These are phyloP conservation scores for Apiospora phragmitis DNA, from an alignment of 2,329 filamentous ascomycete species.

Conservation along the genomic window DNA sequence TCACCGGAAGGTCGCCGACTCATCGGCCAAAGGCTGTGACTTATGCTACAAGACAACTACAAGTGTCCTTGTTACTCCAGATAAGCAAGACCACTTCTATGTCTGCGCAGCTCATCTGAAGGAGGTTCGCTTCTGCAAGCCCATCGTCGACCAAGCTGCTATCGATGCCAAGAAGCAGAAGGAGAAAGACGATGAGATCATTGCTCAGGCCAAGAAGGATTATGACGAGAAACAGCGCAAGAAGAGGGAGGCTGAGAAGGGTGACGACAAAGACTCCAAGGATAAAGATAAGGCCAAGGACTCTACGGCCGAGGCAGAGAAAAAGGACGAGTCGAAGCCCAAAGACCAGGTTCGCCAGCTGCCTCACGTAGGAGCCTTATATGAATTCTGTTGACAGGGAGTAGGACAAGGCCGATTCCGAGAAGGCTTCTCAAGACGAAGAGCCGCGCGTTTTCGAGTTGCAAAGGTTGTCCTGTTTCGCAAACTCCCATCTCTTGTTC, in stretches of 20 bases:
- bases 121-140: slow-evolving; percentile 77
- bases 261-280: slow-evolving; percentile 46
- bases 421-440: slow-evolving; percentile 38
- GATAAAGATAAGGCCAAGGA: slow-evolving; percentile 28
- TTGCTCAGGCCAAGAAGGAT: slow-evolving; percentile 69
- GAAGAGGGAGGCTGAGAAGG: slow-evolving; percentile 60
- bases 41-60: slow-evolving; percentile 88
- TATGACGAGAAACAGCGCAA: slow-evolving; percentile 72
- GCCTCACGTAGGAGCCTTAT: background rate
- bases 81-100: slow-evolving; percentile 89
- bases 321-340: slow-evolving; percentile 31
- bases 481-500: background rate
- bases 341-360: slow-evolving; percentile 29
- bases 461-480: slow-evolving; percentile 59
- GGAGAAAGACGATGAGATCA: slow-evolving; percentile 60
- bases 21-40: slow-evolving; percentile 80
- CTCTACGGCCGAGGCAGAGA: slow-evolving; percentile 33
- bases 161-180: slow-evolving; percentile 65
- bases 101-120: slow-evolving; percentile 81
- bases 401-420: slow-evolving; percentile 9
- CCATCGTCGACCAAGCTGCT: slow-evolving; percentile 69
- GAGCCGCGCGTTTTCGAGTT: slow-evolving; percentile 81
- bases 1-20: slow-evolving; percentile 82
- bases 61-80: slow-evolving; percentile 84
- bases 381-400: background rate